These are phyloP conservation scores for Domatiomyces catenatus DNA, from an alignment of 2,329 filamentous ascomycete species.

Conservation along the genomic window DNA sequence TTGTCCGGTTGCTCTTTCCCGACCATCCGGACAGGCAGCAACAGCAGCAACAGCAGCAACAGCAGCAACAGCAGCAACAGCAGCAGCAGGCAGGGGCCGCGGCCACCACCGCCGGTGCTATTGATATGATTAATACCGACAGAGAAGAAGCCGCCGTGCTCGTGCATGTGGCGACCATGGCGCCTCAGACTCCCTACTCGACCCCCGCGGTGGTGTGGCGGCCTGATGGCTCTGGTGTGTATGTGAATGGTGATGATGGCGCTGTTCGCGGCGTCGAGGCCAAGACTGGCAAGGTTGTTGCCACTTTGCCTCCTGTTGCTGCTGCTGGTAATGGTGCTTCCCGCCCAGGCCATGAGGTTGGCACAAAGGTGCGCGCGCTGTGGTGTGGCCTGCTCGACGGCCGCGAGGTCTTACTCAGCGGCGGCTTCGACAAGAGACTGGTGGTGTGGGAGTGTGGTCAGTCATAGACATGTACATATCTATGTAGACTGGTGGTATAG, in stretches of 20 bases:
- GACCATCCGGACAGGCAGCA: neutral
- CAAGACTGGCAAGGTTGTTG: conserved; percentile 41
- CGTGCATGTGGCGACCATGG: conserved; percentile 43
- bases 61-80: conserved; percentile 10
- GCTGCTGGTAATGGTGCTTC: neutral
- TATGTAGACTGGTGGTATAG: neutral
- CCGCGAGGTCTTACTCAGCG: conserved; percentile 39
- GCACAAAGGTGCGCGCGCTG: conserved; percentile 43
- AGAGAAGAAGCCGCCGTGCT: conserved; percentile 45
- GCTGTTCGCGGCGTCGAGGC: conserved; percentile 44
- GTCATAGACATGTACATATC: neutral
- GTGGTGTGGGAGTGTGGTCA: conserved; percentile 36
- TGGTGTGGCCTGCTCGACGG: conserved; percentile 36
- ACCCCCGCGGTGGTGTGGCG: conserved; percentile 48
- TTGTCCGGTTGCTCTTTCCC: conserved; percentile 43
- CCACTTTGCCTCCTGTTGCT: conserved; percentile 25
- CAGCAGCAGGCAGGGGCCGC: too few relatives aligned
- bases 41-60: conserved; percentile 7
- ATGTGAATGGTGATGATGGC: conserved; percentile 52
- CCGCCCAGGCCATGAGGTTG: conserved; percentile 36
- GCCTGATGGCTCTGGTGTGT: conserved; percentile 45
- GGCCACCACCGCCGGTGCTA: too few relatives aligned
- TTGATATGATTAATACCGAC: conserved; percentile 39
- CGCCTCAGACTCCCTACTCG: conserved; percentile 49
- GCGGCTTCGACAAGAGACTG: conserved; percentile 48